These are phyloP conservation scores for Melampsora americana DNA, from an alignment of 1,284 basidiomycete species.

Conservation along the genomic window DNA sequence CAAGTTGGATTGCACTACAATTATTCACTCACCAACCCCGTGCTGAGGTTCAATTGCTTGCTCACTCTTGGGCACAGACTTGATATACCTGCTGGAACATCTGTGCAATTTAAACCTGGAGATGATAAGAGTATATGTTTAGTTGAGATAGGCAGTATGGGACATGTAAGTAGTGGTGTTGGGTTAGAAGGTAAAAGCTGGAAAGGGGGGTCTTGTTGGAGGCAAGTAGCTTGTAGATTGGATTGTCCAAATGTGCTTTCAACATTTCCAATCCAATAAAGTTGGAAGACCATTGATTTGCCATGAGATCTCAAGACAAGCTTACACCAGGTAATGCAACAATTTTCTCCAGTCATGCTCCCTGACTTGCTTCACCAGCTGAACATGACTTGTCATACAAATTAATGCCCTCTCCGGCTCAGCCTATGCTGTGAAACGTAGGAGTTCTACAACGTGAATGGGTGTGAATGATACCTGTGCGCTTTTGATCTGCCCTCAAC, in stretches of 20 bases:
- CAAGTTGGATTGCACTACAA: constrained; percentile 90
- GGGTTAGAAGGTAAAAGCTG: constrained; percentile 59
- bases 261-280: constrained; percentile 54
- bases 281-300: constrained; percentile 47
- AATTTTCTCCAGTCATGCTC: not conserved
- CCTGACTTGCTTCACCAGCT: constrained; percentile 62
- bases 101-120: constrained; percentile 94
- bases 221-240: constrained; percentile 64
- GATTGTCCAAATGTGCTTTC: constrained; percentile 53
- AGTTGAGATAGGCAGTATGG: constrained; percentile 71
- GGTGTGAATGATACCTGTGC: too few species aligned
- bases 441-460: too few species aligned
- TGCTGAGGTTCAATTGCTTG: constrained; percentile 76
- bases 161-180: constrained; percentile 77
- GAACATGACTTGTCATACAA: constrained; percentile 59
- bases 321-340: constrained; percentile 60
- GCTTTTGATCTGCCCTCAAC: too few species aligned
- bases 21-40: constrained; percentile 83
- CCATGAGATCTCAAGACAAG: constrained; percentile 48
- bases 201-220: constrained; percentile 58
- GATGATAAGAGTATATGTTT: constrained; percentile 79
- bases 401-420: too few species aligned
- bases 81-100: constrained; percentile 89
- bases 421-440: too few species aligned
- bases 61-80: constrained; percentile 78